These are phyloP conservation scores for Macadamia tetraphylla DNA, from an alignment of 164 flowering plant species.

Conservation along the genomic window DNA sequence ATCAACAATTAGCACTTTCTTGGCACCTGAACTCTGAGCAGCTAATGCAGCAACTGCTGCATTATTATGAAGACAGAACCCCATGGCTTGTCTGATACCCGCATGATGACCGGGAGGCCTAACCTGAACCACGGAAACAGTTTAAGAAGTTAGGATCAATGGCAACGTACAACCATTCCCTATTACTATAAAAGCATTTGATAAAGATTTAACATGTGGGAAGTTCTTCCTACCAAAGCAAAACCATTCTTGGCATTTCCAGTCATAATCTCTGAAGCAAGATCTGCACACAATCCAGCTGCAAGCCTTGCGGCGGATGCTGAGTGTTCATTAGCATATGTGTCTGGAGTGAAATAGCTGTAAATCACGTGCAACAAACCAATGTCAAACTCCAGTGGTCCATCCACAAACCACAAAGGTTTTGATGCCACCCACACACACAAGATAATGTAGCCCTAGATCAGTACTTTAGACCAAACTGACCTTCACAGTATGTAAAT, in stretches of 20 bases:
- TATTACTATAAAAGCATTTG: not conserved
- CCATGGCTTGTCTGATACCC: conserved; percentile 85
- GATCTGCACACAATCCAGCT: conserved; percentile 95
- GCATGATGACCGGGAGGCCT: conserved; percentile 99
- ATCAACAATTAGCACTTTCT: conserved; percentile 87
- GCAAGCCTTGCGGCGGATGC: conserved; percentile 94
- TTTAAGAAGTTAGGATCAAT: conserved; percentile 5
- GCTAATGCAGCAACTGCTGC: conserved; percentile 92
- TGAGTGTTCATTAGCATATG: conserved; percentile 95
- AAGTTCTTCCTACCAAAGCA: conserved; percentile 64
- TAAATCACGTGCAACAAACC: conserved; percentile 10
- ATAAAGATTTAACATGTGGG: not conserved
- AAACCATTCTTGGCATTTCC: conserved; percentile 88
- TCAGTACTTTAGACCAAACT: no score
- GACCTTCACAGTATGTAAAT: no score
- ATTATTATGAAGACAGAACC: conserved; percentile 97
- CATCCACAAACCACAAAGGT: not conserved
- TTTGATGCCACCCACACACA: not conserved
- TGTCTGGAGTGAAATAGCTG: conserved; percentile 96
- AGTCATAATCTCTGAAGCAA: conserved; percentile 61
- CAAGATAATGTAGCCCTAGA: no score
- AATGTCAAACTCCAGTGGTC: conserved; percentile 1
- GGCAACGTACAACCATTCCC: not conserved
- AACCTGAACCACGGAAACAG: conserved; percentile 44
- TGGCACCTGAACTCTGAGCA: conserved; percentile 83